Evolutionary conservation across 2,329 filamentous ascomycete genomes (phyloP).

Genomic region (Escovopsis sp.): DNA sequence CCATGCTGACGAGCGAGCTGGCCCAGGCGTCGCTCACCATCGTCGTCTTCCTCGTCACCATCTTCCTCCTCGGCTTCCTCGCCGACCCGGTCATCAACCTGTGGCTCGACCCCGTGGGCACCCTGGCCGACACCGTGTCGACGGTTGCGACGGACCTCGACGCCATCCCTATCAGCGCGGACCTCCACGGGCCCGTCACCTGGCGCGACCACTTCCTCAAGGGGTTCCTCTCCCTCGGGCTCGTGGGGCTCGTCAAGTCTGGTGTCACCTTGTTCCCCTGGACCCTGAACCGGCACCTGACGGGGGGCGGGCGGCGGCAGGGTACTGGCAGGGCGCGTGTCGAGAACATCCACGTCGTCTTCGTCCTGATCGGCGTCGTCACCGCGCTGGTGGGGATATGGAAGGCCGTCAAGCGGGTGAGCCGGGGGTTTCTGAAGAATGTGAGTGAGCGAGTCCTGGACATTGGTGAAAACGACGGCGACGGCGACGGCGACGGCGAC

Average conservation of each 20-base stretch:
- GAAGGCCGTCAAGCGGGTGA: constrained; percentile 64
- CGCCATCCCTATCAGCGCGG: constrained; percentile 13
- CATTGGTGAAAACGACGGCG: constrained; percentile 46
- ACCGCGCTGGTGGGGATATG: constrained; percentile 77
- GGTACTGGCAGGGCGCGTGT: constrained; percentile 62
- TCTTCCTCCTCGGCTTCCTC: constrained; percentile 79
- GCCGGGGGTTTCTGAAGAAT: constrained; percentile 54
- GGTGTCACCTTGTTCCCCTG: constrained; percentile 60
- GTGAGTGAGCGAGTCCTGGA: constrained; percentile 72
- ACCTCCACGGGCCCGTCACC: constrained; percentile 35
- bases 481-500: constrained; percentile 34
- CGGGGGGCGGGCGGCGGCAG: constrained; percentile 35
- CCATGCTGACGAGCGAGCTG: constrained; percentile 48
- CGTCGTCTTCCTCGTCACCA: constrained; percentile 49
- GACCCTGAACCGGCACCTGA: constrained; percentile 55
- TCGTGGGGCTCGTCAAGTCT: constrained; percentile 73
- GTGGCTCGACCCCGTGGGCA: constrained; percentile 64
- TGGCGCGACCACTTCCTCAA: constrained; percentile 82
- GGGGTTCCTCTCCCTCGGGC: constrained; percentile 75
- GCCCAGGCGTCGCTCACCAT: constrained; percentile 59
- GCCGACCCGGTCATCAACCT: constrained; percentile 85
- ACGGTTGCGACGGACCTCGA: constrained; percentile 27
- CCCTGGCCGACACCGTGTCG: constrained; percentile 36
- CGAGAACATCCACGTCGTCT: constrained; percentile 62
- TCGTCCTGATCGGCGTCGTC: constrained; percentile 64